Conservation (phyloP, 176 grass and related monocot genomes). For the Puya raimondii region DNA sequence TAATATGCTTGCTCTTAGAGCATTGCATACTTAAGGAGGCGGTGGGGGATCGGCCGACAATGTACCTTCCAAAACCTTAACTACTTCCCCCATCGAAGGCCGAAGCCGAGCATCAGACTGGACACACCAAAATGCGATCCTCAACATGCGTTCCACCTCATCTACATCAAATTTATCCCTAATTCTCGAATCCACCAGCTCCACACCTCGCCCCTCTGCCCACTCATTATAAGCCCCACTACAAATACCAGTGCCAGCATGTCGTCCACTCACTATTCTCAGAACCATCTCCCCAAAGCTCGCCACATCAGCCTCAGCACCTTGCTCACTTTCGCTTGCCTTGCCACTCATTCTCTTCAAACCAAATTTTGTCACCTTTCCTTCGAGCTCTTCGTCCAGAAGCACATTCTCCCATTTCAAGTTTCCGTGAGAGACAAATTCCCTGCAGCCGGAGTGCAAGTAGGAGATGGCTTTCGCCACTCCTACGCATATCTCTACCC, state of each 20-base stretch:
- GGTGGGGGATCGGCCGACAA: neutral
- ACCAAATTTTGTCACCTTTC: slow-evolving; percentile 3
- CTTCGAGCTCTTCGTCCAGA: slow-evolving; percentile 1
- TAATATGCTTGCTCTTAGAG: neutral
- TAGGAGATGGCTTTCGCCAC: slow-evolving; percentile 4
- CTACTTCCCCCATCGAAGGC: slow-evolving; percentile 4
- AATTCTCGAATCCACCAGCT: slow-evolving; percentile 3
- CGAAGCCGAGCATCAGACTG: neutral
- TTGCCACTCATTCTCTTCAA: neutral
- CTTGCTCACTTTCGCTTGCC: neutral
- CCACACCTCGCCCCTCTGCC: neutral
- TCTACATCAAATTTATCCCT: slow-evolving; percentile 1
- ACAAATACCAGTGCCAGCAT: neutral
- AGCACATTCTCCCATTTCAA: slow-evolving; percentile 13
- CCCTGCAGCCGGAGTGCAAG: slow-evolving; percentile 6
- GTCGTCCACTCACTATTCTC: slow-evolving; percentile 1
- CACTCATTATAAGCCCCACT: neutral
- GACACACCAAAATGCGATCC: slow-evolving; percentile 12
- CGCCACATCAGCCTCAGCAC: neutral
- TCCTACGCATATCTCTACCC: slow-evolving; percentile 5
- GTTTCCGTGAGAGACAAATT: slow-evolving; percentile 3
- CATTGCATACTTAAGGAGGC: neutral
- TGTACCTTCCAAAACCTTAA: slow-evolving; percentile 4
- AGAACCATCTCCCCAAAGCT: slow-evolving; percentile 9
- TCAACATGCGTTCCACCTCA: slow-evolving; percentile 7